Conservation (phyloP, 768 basidiomycete genomes). For the Daedaleopsis sinensis region DNA sequence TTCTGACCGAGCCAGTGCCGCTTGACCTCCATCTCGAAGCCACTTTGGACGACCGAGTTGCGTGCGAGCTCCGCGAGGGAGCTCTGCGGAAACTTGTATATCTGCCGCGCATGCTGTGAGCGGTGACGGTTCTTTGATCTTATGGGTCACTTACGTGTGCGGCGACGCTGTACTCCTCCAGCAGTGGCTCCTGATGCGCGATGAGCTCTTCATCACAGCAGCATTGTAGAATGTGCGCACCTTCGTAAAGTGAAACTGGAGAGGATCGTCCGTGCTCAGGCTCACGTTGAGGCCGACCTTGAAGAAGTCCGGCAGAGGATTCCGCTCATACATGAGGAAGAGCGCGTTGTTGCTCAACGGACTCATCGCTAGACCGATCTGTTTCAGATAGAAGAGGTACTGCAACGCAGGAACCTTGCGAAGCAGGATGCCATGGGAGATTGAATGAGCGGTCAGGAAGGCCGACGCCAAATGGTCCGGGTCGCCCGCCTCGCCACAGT, state of each 20-base stretch:
- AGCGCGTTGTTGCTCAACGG: slow-evolving; percentile 97
- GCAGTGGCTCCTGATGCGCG: slow-evolving; percentile 72
- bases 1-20: slow-evolving; percentile 91
- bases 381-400: slow-evolving; percentile 97
- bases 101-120: slow-evolving; percentile 46
- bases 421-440: slow-evolving; percentile 97
- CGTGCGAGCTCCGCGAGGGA: slow-evolving; percentile 97
- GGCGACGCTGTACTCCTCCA: slow-evolving; percentile 98
- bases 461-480: slow-evolving; percentile 96
- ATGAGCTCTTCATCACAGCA: background rate
- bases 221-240: slow-evolving; percentile 39
- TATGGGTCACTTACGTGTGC: slow-evolving; percentile 69
- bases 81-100: slow-evolving; percentile 94
- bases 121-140: background rate
- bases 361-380: slow-evolving; percentile 98
- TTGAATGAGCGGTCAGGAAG: slow-evolving; percentile 95
- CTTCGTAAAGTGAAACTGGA: slow-evolving; percentile 99
- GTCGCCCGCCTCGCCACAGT: slow-evolving; percentile 97
- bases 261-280: slow-evolving; percentile 92
- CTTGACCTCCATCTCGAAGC: slow-evolving; percentile 98
- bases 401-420: slow-evolving; percentile 97
- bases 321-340: slow-evolving; percentile 95
- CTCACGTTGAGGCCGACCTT: slow-evolving; percentile 94
- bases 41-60: slow-evolving; percentile 95
- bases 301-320: slow-evolving; percentile 97